Evolutionary conservation across 2,329 filamentous ascomycete genomes (phyloP).

Genomic region (Waltergamsia citrina): DNA sequence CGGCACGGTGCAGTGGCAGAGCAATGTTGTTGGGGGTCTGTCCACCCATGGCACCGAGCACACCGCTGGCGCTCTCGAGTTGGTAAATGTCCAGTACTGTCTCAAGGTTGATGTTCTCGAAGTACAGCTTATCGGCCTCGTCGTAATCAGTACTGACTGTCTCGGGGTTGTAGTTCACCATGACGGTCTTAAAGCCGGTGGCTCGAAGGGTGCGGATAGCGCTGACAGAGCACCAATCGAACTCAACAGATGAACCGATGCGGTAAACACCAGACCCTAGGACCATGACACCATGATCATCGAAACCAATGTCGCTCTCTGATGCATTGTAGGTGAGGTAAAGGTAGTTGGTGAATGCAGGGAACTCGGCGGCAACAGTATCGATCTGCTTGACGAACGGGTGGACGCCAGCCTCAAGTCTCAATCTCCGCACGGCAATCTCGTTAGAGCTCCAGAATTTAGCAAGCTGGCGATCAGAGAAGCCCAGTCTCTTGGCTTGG

Average conservation of each 20-base stretch:
- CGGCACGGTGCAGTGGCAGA: slow-evolving; percentile 75
- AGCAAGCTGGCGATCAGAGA: slow-evolving; percentile 86
- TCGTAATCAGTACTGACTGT: slow-evolving; percentile 88
- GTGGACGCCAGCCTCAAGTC: slow-evolving; percentile 77
- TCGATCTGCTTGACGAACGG: slow-evolving; percentile 98
- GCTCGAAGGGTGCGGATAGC: slow-evolving; percentile 85
- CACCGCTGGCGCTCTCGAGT: slow-evolving; percentile 71
- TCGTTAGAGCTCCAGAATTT: slow-evolving; percentile 95
- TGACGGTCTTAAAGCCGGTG: slow-evolving; percentile 83
- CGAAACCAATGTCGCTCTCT: slow-evolving; percentile 73
- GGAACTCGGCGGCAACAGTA: slow-evolving; percentile 95
- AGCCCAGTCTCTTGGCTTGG: slow-evolving; percentile 87
- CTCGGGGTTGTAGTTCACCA: slow-evolving; percentile 92
- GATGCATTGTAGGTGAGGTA: slow-evolving; percentile 93
- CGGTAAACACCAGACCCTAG: slow-evolving; percentile 92
- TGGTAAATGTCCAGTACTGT: slow-evolving; percentile 90
- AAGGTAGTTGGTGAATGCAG: slow-evolving; percentile 88
- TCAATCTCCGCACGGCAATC: slow-evolving; percentile 72
- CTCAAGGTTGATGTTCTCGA: slow-evolving; percentile 89
- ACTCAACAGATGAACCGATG: slow-evolving; percentile 95
- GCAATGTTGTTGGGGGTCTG: slow-evolving; percentile 98
- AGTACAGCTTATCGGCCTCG: slow-evolving; percentile 89
- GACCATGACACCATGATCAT: slow-evolving; percentile 92
- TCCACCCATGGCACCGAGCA: slow-evolving; percentile 92
- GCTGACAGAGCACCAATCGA: slow-evolving; percentile 97